Evolutionary conservation across 495 filamentous ascomycete species (phyloP).

Genomic region (Aspergillus cristatus): DNA sequence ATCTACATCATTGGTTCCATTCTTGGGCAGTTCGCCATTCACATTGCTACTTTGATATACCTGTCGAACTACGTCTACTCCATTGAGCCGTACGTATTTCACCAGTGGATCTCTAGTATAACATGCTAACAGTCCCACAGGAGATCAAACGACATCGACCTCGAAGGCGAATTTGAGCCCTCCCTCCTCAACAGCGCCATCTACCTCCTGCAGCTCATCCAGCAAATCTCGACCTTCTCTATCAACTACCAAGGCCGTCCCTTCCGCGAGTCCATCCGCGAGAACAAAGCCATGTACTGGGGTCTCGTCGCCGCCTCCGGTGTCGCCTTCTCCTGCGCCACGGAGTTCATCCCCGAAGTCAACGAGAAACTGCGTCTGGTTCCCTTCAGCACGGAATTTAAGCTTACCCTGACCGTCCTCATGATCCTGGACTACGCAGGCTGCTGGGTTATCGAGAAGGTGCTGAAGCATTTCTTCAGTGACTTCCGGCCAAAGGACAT

Average conservation of each 20-base stretch:
- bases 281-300: conserved; percentile 98
- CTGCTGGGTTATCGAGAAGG: conserved; percentile 84
- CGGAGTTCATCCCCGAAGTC: conserved; percentile 90
- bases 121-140: conserved; percentile 32
- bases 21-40: conserved; percentile 93
- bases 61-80: conserved; percentile 79
- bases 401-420: conserved; percentile 67
- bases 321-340: conserved; percentile 92
- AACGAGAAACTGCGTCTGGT: conserved; percentile 91
- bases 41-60: conserved; percentile 91
- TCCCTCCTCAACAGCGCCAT: conserved; percentile 94
- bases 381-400: conserved; percentile 87
- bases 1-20: conserved; percentile 97
- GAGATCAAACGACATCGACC: conserved; percentile 64
- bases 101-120: background rate
- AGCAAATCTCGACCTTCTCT: conserved; percentile 98
- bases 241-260: conserved; percentile 99
- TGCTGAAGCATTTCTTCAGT: conserved; percentile 77
- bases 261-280: conserved; percentile 89
- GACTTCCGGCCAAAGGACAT: conserved; percentile 95
- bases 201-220: conserved; percentile 96
- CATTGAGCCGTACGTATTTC: conserved; percentile 63
- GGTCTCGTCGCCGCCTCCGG: conserved; percentile 80
- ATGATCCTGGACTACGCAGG: conserved; percentile 87
- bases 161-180: conserved; percentile 90